A percentile compares a stretch with the other conserved stretches of the same genome.
These are phyloP conservation scores for Flaveria linearis DNA, from an alignment of 129 eudicot genomes.

Conservation along the genomic window DNA sequence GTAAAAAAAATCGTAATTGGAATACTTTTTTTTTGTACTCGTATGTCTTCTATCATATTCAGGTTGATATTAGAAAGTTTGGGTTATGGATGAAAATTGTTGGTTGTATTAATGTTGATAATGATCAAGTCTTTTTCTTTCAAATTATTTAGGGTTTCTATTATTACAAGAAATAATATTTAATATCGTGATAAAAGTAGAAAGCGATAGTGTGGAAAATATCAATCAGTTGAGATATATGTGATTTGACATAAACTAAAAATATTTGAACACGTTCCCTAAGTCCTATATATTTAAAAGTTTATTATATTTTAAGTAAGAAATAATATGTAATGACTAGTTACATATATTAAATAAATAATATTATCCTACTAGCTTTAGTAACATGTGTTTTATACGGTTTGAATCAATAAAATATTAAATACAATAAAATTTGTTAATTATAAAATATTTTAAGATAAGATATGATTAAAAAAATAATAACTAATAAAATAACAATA, in stretches of 20 bases:
- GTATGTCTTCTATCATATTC: too few species aligned
- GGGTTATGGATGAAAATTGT: background rate
- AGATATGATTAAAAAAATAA: too few species aligned
- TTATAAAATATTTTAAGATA: too few species aligned
- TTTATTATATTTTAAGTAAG: background rate
- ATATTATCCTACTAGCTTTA: too few species aligned
- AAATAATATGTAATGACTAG: background rate
- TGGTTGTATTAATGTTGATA: slow-evolving; percentile 15
- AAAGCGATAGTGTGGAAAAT: background rate
- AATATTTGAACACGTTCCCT: background rate
- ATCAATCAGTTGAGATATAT: background rate
- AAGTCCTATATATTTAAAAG: background rate
- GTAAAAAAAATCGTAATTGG: background rate
- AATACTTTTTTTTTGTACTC: background rate
- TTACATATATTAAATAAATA: background rate
- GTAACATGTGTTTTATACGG: too few species aligned
- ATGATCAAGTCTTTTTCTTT: slow-evolving; percentile 28
- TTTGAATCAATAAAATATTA: too few species aligned
- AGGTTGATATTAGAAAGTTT: background rate
- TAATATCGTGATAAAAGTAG: background rate
- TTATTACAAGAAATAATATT: background rate
- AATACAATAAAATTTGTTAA: too few species aligned
- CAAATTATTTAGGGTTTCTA: background rate
- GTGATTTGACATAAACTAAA: background rate
- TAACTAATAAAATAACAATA: too few species aligned